Conservation (phyloP, 1,284 basidiomycete species). For the Sutorius eximius region DNA sequence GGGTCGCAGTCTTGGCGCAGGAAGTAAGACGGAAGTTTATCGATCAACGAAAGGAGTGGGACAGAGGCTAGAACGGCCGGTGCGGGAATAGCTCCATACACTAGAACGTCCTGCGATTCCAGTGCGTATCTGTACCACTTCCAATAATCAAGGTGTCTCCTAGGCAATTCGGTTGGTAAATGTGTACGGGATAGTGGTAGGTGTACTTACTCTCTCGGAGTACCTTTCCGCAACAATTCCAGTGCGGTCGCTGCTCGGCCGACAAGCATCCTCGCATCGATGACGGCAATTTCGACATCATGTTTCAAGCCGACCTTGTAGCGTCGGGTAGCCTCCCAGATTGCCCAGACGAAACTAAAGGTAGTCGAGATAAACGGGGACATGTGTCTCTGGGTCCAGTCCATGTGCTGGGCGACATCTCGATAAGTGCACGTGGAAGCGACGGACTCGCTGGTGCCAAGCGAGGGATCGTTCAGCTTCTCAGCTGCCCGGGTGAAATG, state of each 20-base stretch:
- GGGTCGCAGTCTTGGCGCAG: constrained; percentile 41
- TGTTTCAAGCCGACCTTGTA: constrained; percentile 69
- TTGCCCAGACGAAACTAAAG: constrained; percentile 75
- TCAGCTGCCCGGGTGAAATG: constrained; percentile 44
- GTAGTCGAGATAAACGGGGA: constrained; percentile 72
- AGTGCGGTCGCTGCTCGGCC: constrained; percentile 62
- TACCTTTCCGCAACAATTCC: constrained; percentile 54
- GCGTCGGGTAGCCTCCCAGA: constrained; percentile 76
- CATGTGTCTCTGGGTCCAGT: constrained; percentile 68
- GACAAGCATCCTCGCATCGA: constrained; percentile 61
- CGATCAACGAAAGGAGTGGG: constrained; percentile 60
- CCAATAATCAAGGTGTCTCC: constrained; percentile 64
- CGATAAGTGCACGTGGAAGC: constrained; percentile 46
- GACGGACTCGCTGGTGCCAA: constrained; percentile 35
- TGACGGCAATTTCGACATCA: constrained; percentile 72
- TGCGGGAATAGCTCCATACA: constrained; percentile 64
- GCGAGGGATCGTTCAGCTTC: constrained; percentile 32
- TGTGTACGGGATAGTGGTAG: background rate
- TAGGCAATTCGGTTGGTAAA: constrained; percentile 28
- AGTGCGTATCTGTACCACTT: constrained; percentile 72
- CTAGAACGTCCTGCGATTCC: constrained; percentile 72
- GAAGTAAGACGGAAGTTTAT: constrained; percentile 70
- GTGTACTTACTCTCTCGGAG: constrained; percentile 52
- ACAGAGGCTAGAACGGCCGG: constrained; percentile 66
- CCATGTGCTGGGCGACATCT: constrained; percentile 67